Evolutionary conservation across 148 eudicot genomes (phyloP), one percentile per base, ranked within the genome.

Genomic region (Beta vulgaris): DNA sequence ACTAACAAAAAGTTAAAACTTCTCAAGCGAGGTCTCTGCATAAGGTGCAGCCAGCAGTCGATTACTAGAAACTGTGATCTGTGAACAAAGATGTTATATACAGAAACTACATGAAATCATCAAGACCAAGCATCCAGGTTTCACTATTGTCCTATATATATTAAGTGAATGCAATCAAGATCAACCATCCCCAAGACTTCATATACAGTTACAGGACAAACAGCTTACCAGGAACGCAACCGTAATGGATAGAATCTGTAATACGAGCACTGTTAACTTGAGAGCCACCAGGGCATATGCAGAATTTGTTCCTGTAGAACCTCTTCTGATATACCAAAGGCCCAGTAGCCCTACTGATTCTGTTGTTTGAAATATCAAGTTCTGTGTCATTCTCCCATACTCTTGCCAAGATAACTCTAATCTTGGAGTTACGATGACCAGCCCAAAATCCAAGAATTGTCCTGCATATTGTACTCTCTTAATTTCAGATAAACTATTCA

Each of bases 201-300:
- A 26, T 23, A 36, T 46, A 69, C 31, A 35, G 63, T 6, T 3
- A 44, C 34, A 21, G 58, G 15, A 32, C 10, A 32, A 29, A 44
- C 32, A 58, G 25, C 79, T 82, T 76, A 90, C 95, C 91, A 35
- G 95, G 95, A 74, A 88, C 84, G 80, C 95, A 90, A 36, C 95
- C 95, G 79, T 90, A 90, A 80, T 90, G 95, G 75, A 90, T 90
- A 43, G 95, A 88, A 79, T 90, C 95, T 25, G 90, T 77, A 71
- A 90, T 90, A 40, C 90, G 95, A 58, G 95, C 95, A 84, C 95
- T 90, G 77, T 90, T 90, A 75, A 90, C 95, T 73, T 90, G 95
- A 35, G 95, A 90, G 73, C 95, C 95, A 82, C 95, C 95, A 73
- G 95, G 95, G 73, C 91, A 90, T 72, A 88, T 86, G 82, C 95